These are phyloP conservation scores for Penicillium mononematosum DNA, from an alignment of 495 filamentous ascomycete genomes.

Conservation along the genomic window DNA sequence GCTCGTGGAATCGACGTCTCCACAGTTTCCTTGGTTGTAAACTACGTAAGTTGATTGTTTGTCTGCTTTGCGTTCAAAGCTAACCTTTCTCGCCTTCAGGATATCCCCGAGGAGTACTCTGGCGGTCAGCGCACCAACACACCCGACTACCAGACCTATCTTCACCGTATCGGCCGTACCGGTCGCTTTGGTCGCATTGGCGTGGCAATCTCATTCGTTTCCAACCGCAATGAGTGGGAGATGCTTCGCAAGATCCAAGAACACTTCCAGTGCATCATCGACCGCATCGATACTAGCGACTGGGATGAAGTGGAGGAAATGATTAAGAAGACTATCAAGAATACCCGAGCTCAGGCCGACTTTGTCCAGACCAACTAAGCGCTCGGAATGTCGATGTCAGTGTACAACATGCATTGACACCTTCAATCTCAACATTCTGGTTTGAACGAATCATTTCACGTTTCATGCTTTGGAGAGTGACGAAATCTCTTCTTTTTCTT, in stretches of 20 bases:
- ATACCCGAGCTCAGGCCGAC: conserved; percentile 63
- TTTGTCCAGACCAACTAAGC: conserved; percentile 30
- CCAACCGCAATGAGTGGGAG: conserved; percentile 70
- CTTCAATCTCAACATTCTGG: not conserved
- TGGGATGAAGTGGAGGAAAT: conserved; percentile 84
- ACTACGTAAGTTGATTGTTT: conserved; percentile 58
- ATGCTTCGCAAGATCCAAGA: conserved; percentile 73
- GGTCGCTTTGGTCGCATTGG: conserved; percentile 98
- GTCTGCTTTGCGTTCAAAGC: not conserved
- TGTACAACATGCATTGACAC: conserved; percentile 2
- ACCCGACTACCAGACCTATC: conserved; percentile 89
- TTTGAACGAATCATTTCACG: conserved; percentile 13
- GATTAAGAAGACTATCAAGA: conserved; percentile 82
- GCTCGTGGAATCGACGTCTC: conserved; percentile 96
- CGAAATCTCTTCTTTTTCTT: conserved; percentile 25
- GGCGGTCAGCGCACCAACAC: conserved; percentile 29
- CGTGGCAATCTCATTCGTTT: conserved; percentile 88
- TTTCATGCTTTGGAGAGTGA: conserved; percentile 34
- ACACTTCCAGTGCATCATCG: conserved; percentile 62
- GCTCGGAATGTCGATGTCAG: conserved; percentile 1
- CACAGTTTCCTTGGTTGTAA: conserved; percentile 95
- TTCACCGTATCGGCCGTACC: conserved; percentile 96
- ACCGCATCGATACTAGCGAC: conserved; percentile 62
- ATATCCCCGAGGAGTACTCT: conserved; percentile 51
- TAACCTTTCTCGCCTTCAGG: conserved; percentile 34